Evolutionary conservation across 106 monocot species (phyloP).

Genomic region (Dendrobium officinale): DNA sequence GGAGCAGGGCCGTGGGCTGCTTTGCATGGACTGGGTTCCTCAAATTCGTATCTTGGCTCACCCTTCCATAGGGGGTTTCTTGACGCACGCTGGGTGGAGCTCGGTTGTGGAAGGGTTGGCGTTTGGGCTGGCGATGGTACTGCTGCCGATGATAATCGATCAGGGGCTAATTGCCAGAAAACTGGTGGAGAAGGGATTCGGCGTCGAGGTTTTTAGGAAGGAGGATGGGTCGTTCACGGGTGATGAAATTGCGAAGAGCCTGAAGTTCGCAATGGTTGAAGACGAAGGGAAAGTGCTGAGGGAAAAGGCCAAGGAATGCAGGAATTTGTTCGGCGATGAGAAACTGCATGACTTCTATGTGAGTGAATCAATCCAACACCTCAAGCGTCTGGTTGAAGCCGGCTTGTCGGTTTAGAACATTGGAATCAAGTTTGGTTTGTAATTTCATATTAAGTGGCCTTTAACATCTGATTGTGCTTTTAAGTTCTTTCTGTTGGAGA

Average conservation of each 20-base stretch:
- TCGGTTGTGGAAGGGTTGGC: slow-evolving; percentile 4
- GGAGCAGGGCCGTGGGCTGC: neutral
- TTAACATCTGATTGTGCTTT: no score
- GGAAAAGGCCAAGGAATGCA: neutral
- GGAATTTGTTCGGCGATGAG: slow-evolving; percentile 10
- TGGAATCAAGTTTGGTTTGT: no score
- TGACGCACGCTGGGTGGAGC: slow-evolving; percentile 8
- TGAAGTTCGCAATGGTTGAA: slow-evolving; percentile 36
- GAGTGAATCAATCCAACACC: neutral
- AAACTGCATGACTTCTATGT: slow-evolving; percentile 14
- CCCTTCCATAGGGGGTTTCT: neutral
- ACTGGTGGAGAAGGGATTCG: slow-evolving; percentile 27
- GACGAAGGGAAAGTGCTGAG: slow-evolving; percentile 15
- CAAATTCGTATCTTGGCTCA: slow-evolving; percentile 13
- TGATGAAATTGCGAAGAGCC: slow-evolving; percentile 19
- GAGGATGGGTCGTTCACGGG: slow-evolving; percentile 31
- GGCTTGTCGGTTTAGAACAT: no score
- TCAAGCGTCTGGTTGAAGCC: neutral
- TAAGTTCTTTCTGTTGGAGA: no score
- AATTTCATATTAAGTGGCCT: no score
- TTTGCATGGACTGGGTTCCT: slow-evolving; percentile 8
- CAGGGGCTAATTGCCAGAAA: slow-evolving; percentile 43
- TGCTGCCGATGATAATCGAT: slow-evolving; percentile 38
- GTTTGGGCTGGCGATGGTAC: slow-evolving; percentile 20
- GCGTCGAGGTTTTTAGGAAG: slow-evolving; percentile 30